Conservation (phyloP, 2,329 filamentous ascomycete genomes). For the Neoascochyta sp. region DNA sequence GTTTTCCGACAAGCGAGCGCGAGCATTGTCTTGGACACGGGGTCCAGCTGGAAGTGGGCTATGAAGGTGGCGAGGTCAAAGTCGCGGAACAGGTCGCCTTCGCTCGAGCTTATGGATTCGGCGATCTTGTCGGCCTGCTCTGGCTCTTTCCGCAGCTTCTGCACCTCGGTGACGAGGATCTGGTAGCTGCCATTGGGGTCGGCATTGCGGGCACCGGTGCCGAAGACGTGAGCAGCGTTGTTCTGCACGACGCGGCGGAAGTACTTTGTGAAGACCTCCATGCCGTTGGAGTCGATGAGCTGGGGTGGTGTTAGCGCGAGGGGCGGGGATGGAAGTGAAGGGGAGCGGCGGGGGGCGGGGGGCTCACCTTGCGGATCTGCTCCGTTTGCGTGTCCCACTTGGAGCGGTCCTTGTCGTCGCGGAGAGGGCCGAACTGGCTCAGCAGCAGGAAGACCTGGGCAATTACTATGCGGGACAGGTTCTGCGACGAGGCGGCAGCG, state of each 20-base stretch:
- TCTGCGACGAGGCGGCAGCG: conserved; percentile 41
- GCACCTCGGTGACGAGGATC: conserved; percentile 76
- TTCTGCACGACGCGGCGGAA: conserved; percentile 87
- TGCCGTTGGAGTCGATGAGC: conserved; percentile 96
- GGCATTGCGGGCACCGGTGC: conserved; percentile 67
- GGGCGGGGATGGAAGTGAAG: too few relatives aligned
- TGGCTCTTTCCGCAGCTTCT: conserved; percentile 75
- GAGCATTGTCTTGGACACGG: conserved; percentile 80
- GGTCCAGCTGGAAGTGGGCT: conserved; percentile 92
- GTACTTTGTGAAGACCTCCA: conserved; percentile 97
- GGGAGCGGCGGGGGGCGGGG: conserved; percentile 4
- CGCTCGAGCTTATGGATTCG: conserved; percentile 84
- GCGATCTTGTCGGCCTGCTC: conserved; percentile 88
- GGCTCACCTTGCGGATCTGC: conserved; percentile 81
- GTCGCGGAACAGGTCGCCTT: conserved; percentile 90
- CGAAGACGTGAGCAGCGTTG: conserved; percentile 90
- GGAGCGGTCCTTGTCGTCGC: conserved; percentile 83
- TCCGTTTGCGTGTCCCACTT: conserved; percentile 93
- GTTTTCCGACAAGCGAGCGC: conserved; percentile 81
- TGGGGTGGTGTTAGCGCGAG: conserved; percentile 43
- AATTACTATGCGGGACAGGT: conserved; percentile 84
- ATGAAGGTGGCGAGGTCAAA: conserved; percentile 95
- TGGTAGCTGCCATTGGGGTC: conserved; percentile 79
- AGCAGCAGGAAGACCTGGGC: conserved; percentile 93
- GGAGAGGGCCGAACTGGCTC: conserved; percentile 67